Percentiles rank a stretch among this genome's conserved stretches.
These are phyloP conservation scores for Gilbertella persicaria DNA, from an alignment of 371 early-diverging fungal species.

Conservation along the genomic window DNA sequence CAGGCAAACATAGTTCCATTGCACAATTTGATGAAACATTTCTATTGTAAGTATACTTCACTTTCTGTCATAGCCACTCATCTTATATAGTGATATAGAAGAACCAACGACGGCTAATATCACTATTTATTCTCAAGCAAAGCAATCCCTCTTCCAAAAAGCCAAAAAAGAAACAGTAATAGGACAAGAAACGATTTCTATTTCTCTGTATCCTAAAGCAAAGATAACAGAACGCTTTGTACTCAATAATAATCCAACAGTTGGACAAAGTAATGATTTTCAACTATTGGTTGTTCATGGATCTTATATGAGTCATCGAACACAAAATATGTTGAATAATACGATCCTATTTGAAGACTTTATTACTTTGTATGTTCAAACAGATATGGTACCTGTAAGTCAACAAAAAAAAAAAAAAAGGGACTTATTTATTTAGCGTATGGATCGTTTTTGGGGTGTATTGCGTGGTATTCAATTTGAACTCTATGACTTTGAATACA, in stretches of 20 bases:
- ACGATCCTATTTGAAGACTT: conserved; percentile 29
- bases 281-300: conserved; percentile 34
- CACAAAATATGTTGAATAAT: conserved; percentile 27
- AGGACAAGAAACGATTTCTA: conserved; percentile 18
- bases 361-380: conserved; percentile 29
- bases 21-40: conserved; percentile 41
- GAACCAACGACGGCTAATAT: conserved; percentile 25
- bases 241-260: conserved; percentile 14
- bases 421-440: conserved; percentile 16
- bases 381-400: conserved; percentile 31
- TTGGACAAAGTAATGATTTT: conserved; percentile 17
- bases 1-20: conserved; percentile 28
- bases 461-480: conserved; percentile 32
- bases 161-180: conserved; percentile 22
- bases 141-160: conserved; percentile 8
- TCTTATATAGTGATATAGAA: conserved; percentile 26
- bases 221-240: conserved; percentile 27
- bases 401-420: not conserved
- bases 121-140: conserved; percentile 26
- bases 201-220: conserved; percentile 18
- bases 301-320: conserved; percentile 24
- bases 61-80: not conserved
- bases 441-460: conserved; percentile 39
- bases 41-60: conserved; percentile 26
- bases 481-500: conserved; percentile 38